Conservation (phyloP, 176 grass and related monocot species). For the Triticum timopheevii region DNA sequence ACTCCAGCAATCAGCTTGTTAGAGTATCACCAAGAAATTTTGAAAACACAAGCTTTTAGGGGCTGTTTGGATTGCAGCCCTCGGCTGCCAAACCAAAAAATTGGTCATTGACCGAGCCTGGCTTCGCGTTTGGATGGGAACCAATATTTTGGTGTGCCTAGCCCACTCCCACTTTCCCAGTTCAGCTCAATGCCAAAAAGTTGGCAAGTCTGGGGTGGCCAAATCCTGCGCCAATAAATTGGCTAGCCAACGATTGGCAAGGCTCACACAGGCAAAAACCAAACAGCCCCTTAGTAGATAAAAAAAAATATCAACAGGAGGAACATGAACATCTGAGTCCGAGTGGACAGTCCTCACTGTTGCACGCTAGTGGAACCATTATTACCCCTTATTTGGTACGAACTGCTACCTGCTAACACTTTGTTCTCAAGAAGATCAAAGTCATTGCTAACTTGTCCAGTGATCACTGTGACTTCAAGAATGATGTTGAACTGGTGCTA, state of each 20-base stretch:
- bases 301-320: background rate
- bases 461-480: background rate
- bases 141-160: too few species aligned
- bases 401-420: background rate
- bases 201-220: too few species aligned
- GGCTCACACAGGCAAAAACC: too few species aligned
- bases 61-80: too few species aligned
- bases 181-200: too few species aligned
- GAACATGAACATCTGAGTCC: constrained; percentile 3
- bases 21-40: background rate
- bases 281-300: background rate
- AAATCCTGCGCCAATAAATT: too few species aligned
- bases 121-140: too few species aligned
- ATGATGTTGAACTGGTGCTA: constrained; percentile 19
- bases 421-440: background rate
- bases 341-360: background rate
- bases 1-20: background rate
- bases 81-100: too few species aligned
- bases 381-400: background rate
- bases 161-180: too few species aligned
- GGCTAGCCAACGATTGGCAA: too few species aligned
- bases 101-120: too few species aligned
- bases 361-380: constrained; percentile 3
- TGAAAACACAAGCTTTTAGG: background rate
- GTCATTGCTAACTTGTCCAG: background rate